Conservation (phyloP, 768 basidiomycete genomes). For the Leccinum arenicola region DNA sequence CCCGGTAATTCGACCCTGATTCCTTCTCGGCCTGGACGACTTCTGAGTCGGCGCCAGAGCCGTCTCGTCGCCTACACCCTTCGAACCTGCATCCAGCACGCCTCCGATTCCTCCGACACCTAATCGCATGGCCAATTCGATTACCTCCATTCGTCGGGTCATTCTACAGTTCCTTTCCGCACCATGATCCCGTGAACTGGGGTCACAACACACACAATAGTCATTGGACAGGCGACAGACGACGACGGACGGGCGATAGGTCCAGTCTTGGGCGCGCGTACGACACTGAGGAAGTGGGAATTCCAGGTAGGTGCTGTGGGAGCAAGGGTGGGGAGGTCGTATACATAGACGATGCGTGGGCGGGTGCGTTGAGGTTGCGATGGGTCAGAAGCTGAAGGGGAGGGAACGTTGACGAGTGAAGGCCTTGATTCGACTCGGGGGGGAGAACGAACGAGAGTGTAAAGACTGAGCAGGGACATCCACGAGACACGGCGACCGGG, state of each 20-base stretch:
- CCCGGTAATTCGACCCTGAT: conserved; percentile 6
- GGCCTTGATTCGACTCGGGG: conserved; percentile 57
- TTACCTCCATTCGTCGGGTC: conserved; percentile 66
- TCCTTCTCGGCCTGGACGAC: conserved; percentile 4
- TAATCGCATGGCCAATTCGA: conserved; percentile 82
- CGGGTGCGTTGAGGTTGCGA: conserved; percentile 28
- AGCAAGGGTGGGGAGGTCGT: conserved; percentile 77
- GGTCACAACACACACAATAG: conserved; percentile 85
- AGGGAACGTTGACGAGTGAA: conserved; percentile 69
- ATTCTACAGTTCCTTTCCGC: conserved; percentile 59
- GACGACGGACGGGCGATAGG: conserved; percentile 56
- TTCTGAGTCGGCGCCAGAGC: conserved; percentile 1
- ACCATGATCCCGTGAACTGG: conserved; percentile 49
- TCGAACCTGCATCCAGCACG: conserved; percentile 37
- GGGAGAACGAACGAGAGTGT: conserved; percentile 39
- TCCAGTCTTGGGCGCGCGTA: conserved; percentile 72
- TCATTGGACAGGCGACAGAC: conserved; percentile 66
- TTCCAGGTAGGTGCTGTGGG: conserved; percentile 76
- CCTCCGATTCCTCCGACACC: conserved; percentile 77
- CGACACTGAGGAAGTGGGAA: conserved; percentile 71
- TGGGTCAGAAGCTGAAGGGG: conserved; percentile 27
- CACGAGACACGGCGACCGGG: conserved; percentile 33
- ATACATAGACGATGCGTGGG: conserved; percentile 80
- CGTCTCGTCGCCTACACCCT: background rate
- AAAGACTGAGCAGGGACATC: conserved; percentile 31